Conservation (phyloP, 208 protist genomes). For the Leishmania gerbilli region DNA sequence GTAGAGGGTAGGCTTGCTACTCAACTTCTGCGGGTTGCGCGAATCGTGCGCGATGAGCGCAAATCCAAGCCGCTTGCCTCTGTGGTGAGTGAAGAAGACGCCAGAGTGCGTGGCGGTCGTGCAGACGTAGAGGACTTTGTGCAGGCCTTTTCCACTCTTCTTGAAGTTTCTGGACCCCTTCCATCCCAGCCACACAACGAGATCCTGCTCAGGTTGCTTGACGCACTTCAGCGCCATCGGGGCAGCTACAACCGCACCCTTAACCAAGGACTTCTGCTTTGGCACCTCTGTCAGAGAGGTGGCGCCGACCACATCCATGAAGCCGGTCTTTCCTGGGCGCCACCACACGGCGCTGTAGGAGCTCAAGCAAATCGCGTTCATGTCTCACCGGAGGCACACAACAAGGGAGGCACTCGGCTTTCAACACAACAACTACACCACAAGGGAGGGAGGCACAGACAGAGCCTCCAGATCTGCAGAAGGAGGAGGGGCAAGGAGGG, state of each 20-base stretch:
- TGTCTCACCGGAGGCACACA: background rate
- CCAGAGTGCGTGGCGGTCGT: conserved; percentile 13
- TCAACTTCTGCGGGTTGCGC: background rate
- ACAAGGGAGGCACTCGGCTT: background rate
- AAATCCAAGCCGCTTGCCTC: conserved; percentile 14
- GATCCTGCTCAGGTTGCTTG: conserved; percentile 22
- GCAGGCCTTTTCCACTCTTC: conserved; percentile 10
- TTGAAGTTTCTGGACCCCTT: conserved; percentile 16
- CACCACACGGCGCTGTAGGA: conserved; percentile 29
- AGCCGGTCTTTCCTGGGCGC: conserved; percentile 14
- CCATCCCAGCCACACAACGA: conserved; percentile 21
- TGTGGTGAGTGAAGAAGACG: conserved; percentile 23
- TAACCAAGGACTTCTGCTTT: background rate
- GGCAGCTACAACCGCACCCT: background rate
- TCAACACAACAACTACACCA: background rate
- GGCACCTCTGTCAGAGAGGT: background rate
- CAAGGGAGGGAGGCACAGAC: background rate
- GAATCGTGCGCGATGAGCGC: conserved; percentile 13
- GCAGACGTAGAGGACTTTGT: conserved; percentile 25
- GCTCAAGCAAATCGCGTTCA: conserved; percentile 15
- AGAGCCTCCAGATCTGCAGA: background rate
- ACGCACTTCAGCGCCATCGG: conserved; percentile 19
- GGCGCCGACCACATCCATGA: conserved; percentile 13
- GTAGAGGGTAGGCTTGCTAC: background rate
- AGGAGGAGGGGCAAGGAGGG: background rate